Conservation (phyloP, 177 flowering plant genomes). For the Vitis hybrid region DNA sequence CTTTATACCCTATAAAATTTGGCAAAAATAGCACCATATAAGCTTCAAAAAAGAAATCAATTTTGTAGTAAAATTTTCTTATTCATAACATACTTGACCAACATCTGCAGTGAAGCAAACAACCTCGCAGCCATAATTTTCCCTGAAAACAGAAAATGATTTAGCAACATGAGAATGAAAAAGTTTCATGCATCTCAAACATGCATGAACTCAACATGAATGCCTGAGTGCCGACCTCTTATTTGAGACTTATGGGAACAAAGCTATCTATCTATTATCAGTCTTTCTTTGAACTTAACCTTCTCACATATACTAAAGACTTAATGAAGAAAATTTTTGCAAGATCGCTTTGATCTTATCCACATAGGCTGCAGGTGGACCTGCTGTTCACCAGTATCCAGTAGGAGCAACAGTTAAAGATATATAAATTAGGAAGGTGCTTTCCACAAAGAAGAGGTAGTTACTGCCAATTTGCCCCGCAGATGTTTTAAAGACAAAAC, state of each 20-base stretch:
- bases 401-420: background rate
- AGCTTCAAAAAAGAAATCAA: background rate
- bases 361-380: too few species aligned
- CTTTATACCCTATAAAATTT: slow-evolving; percentile 53
- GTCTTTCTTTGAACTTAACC: too few species aligned
- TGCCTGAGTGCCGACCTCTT: too few species aligned
- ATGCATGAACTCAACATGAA: background rate
- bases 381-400: background rate
- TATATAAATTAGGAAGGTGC: too few species aligned
- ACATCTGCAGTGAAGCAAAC: slow-evolving; percentile 98
- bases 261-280: too few species aligned
- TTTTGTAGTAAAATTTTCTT: background rate
- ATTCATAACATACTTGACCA: slow-evolving; percentile 72
- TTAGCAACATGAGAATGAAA: background rate
- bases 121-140: slow-evolving; percentile 96
- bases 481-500: background rate
- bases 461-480: background rate
- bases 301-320: too few species aligned
- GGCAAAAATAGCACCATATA: background rate
- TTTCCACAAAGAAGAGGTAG: too few species aligned
- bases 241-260: too few species aligned
- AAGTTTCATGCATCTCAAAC: background rate
- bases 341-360: too few species aligned
- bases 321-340: too few species aligned
- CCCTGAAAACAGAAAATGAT: slow-evolving; percentile 49